Evolutionary conservation across 2,329 filamentous ascomycete genomes (phyloP), one percentile per base, ranked within the genome.

Genomic region (Pseudogymnoascus sp.): DNA sequence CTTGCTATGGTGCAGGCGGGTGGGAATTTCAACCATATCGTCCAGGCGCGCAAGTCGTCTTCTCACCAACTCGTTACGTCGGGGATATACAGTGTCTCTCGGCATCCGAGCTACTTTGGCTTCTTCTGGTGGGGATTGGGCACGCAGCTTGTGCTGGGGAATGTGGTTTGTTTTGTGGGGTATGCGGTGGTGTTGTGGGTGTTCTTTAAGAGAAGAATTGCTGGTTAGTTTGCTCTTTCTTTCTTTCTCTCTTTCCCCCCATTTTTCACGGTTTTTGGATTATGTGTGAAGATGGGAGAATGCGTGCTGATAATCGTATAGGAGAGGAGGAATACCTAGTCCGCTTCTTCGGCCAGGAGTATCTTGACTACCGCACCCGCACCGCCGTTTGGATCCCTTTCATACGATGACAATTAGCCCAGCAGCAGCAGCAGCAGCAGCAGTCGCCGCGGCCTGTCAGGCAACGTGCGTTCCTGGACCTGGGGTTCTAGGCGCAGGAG

Each of bases 41-140:
- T 97, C 7, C 91, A 95, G 76, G 85, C 84, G 67, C 85, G 80
- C 67, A 89, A 86, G 71, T 82, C 86, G 3, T 75, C 76, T 6
- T 85, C 85, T 1, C 95, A 99, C 75, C 80, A 81, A 57, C 82
- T 99, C n/a, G 90, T 99, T 2, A 96, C 89, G 0, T 80, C 80
- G 28, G 95, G 95, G 0, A 79, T 98, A 36, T 99, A 98, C 75
- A 79, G 79, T 6, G 75, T 83, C 51, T 79, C 96, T 62, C 81
- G 95, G 23, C 95, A 99, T 76, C 95, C 95, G 11, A 90, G 89
- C 65, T 99, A 99, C 77, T 97, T 98, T 79, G 95, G 93, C 3
- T 99, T 97, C 79, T 99, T 96, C 77, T 98, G 92, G 87, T 99
- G 93, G 93, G 92, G 90, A 0, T 73, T 98, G n/a, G 95, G 95